Evolutionary conservation across 345 rosid genomes (phyloP).

Genomic region (Linum trigynum): DNA sequence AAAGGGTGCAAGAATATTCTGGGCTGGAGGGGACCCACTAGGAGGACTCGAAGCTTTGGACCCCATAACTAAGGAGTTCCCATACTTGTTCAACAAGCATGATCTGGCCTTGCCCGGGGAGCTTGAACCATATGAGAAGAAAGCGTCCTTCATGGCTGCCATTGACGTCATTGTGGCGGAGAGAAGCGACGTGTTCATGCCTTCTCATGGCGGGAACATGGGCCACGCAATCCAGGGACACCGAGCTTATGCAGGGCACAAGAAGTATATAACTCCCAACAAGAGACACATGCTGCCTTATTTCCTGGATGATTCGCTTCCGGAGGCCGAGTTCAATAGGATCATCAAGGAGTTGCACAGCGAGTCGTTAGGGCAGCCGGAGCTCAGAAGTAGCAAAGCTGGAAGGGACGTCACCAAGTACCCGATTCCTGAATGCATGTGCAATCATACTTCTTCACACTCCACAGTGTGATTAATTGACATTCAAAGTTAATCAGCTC

Average conservation of each 20-base stretch:
- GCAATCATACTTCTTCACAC: conserved; percentile 23
- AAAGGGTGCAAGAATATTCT: conserved; percentile 52
- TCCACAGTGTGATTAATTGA: not conserved
- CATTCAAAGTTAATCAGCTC: not conserved
- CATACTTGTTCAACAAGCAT: conserved; percentile 66
- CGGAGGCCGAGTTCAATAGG: conserved; percentile 53
- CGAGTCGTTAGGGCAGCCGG: conserved; percentile 85
- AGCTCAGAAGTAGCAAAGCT: conserved; percentile 52
- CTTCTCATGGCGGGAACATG: conserved; percentile 99
- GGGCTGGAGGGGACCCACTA: conserved; percentile 95
- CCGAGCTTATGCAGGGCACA: conserved; percentile 81
- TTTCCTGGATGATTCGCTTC: conserved; percentile 57
- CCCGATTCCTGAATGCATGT: conserved; percentile 86
- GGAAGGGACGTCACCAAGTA: conserved; percentile 85
- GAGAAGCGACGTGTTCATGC: conserved; percentile 88
- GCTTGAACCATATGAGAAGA: conserved; percentile 62
- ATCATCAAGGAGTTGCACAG: conserved; percentile 59
- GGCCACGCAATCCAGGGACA: conserved; percentile 91
- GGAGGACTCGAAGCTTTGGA: conserved; percentile 73
- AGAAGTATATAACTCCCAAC: conserved; percentile 82
- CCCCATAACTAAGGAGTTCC: conserved; percentile 57
- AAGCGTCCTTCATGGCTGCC: conserved; percentile 85
- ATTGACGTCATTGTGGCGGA: conserved; percentile 72
- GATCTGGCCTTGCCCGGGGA: conserved; percentile 79
- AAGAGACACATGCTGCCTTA: conserved; percentile 88